phyloP scores from a whole-genome alignment of 306 rosid species.

The Trifolium subterraneum region DNA sequence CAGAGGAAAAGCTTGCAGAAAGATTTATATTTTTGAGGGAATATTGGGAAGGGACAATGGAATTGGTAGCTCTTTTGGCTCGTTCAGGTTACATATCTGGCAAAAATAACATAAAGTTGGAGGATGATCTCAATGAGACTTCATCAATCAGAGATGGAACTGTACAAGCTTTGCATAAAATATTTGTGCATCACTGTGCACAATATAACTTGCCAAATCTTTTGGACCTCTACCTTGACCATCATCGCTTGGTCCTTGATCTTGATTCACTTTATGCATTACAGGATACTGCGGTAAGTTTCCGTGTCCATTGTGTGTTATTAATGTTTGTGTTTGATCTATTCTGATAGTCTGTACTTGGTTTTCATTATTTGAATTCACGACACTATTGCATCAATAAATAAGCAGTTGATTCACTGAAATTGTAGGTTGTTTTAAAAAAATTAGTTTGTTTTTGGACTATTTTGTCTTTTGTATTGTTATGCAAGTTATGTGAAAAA shows the following conservation, averaged over 20 bases:
- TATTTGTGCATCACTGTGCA: conserved; percentile 73
- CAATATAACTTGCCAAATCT: conserved; percentile 78
- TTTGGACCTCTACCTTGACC: conserved; percentile 90
- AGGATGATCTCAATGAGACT: conserved; percentile 58
- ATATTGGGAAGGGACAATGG: conserved; percentile 86
- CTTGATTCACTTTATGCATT: conserved; percentile 65
- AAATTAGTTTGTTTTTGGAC: conserved; percentile 19
- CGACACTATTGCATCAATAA: conserved; percentile 27
- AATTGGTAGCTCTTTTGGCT: conserved; percentile 72
- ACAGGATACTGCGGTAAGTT: conserved; percentile 89
- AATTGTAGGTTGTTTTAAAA: conserved; percentile 25
- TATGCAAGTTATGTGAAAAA: conserved; percentile 1
- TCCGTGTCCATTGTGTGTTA: conserved; percentile 42
- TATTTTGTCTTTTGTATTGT: conserved; percentile 19
- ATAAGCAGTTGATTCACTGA: conserved; percentile 32
- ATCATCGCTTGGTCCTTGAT: conserved; percentile 63
- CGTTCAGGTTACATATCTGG: conserved; percentile 75
- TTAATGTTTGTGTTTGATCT: conserved; percentile 40
- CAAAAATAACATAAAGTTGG: conserved; percentile 39
- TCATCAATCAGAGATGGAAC: conserved; percentile 51
- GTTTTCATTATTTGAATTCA: conserved; percentile 35
- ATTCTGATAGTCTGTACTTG: conserved; percentile 39
- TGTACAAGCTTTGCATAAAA: conserved; percentile 70
- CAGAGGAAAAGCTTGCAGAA: conserved; percentile 81
- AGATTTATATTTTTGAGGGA: conserved; percentile 81